Percentiles rank a stretch among this genome's conserved stretches.
Conservation (phyloP, 2,329 filamentous ascomycete genomes). For the Tolypocladium paradoxum region DNA sequence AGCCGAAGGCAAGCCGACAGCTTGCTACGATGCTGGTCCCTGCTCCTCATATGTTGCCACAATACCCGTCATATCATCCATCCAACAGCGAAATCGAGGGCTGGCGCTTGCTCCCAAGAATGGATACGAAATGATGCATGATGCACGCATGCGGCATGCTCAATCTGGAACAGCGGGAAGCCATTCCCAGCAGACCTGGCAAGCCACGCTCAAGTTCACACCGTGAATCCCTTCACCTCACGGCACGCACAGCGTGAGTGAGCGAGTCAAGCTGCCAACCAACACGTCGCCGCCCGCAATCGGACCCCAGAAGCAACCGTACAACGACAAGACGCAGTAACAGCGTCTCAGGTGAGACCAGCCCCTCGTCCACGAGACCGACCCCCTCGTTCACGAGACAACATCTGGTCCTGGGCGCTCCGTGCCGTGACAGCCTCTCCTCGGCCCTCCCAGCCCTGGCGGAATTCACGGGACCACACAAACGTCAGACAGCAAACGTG, state of each 20-base stretch:
- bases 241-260: not conserved
- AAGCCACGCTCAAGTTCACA: not conserved
- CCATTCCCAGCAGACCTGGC: not conserved
- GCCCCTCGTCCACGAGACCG: not conserved
- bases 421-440: not conserved
- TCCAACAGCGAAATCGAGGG: not conserved
- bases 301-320: not conserved
- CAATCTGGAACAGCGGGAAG: not conserved
- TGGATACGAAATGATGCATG: not conserved
- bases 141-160: not conserved
- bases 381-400: not conserved
- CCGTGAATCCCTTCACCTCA: not conserved
- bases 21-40: not conserved
- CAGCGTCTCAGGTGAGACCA: not conserved
- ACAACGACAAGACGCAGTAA: not conserved
- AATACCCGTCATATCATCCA: not conserved
- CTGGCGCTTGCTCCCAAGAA: not conserved
- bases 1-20: not conserved
- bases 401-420: not conserved
- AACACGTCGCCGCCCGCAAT: no score
- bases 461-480: not conserved
- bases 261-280: no score
- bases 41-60: not conserved
- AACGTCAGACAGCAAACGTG: not conserved
- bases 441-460: not conserved